Conservation (phyloP, 305 asterid genomes). For the Nicotiana rustica region DNA sequence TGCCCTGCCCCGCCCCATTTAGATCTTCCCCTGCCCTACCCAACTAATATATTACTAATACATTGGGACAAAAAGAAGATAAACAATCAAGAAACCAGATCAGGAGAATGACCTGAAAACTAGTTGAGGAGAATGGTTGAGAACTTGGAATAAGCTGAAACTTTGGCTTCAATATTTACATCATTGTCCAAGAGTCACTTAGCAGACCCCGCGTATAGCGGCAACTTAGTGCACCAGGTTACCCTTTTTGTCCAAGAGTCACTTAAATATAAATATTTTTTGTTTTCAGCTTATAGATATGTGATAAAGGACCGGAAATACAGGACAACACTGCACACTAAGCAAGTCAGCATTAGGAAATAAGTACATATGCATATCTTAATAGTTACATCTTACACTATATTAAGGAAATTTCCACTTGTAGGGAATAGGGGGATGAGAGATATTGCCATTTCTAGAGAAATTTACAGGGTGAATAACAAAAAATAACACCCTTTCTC, state of each 20-base stretch:
- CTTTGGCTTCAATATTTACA: too few relatives aligned
- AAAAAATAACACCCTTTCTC: background rate
- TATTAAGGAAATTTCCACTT: constrained; percentile 15
- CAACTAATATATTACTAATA: background rate
- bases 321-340: background rate
- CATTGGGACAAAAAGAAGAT: background rate
- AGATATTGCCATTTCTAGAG: background rate
- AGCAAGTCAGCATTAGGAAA: background rate
- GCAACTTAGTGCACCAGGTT: too few relatives aligned
- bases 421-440: background rate
- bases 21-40: too few relatives aligned
- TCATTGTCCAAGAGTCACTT: background rate
- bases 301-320: too few relatives aligned
- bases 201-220: too few relatives aligned
- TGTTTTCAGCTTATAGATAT: too few relatives aligned
- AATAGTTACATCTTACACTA: constrained; percentile 18
- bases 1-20: too few relatives aligned
- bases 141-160: background rate
- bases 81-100: background rate
- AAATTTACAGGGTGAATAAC: background rate
- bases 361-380: constrained; percentile 16
- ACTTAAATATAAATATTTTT: too few relatives aligned
- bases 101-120: background rate
- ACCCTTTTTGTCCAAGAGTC: background rate
- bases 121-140: background rate